Evolutionary conservation across 2,329 filamentous ascomycete species (phyloP).

Genomic region (Stemphylium lycopersici): DNA sequence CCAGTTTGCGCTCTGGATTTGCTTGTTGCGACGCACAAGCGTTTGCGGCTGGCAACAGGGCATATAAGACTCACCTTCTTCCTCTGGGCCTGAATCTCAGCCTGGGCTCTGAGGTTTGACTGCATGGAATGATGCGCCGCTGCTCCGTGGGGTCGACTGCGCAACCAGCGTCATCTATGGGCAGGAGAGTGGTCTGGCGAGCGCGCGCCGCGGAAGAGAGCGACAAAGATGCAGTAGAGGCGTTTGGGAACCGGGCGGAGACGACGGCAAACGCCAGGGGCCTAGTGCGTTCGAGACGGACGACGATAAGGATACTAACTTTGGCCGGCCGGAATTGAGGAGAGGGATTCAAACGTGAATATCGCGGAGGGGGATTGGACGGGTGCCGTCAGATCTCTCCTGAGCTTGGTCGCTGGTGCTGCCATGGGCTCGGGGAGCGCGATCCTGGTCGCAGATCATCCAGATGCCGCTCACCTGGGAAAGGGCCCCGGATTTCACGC

Average conservation of each 20-base stretch:
- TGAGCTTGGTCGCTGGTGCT: slow-evolving; percentile 18
- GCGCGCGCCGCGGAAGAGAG: slow-evolving; percentile 28
- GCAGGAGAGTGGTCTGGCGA: slow-evolving; percentile 25
- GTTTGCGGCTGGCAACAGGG: not conserved
- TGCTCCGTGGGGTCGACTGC: slow-evolving; percentile 34
- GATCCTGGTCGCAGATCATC: slow-evolving; percentile 31
- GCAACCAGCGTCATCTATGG: slow-evolving; percentile 46
- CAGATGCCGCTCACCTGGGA: slow-evolving; percentile 16
- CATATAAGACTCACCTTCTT: slow-evolving; percentile 58
- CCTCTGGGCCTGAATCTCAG: slow-evolving; percentile 64
- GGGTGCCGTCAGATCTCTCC: slow-evolving; percentile 15
- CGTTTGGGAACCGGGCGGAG: slow-evolving; percentile 14
- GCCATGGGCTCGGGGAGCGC: slow-evolving; percentile 17
- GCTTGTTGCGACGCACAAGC: slow-evolving; percentile 12
- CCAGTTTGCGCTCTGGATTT: slow-evolving; percentile 4
- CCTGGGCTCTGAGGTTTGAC: slow-evolving; percentile 57
- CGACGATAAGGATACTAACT: slow-evolving; percentile 12
- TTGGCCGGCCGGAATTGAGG: slow-evolving; percentile 2
- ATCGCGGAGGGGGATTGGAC: slow-evolving; percentile 9
- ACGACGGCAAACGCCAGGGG: slow-evolving; percentile 33
- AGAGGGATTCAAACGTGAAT: slow-evolving; percentile 11
- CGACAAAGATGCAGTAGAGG: slow-evolving; percentile 11
- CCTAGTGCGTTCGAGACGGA: slow-evolving; percentile 18
- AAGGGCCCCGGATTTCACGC: not conserved
- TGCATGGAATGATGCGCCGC: slow-evolving; percentile 50